Evolutionary conservation across 345 rosid species (phyloP), one percentile per base, ranked within the genome.

Genomic region (Arabidopsis thaliana): DNA sequence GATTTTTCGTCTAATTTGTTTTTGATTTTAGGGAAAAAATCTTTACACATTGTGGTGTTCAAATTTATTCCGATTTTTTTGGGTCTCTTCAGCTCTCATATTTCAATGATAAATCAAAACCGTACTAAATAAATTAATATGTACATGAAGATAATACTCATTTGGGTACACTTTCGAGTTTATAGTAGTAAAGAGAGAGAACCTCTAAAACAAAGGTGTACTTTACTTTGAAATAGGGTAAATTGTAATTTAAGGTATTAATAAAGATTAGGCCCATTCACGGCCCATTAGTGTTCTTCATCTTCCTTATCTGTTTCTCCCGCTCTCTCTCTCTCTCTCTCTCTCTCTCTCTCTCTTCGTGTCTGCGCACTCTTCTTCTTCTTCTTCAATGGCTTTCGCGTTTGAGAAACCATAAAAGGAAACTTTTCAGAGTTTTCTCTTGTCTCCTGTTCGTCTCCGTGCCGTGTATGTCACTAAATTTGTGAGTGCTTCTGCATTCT

Each of bases 221-320:
- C 20, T 16, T 16, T 16, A 16, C 20, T 16, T 16, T 16, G 20
- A 16, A 16, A 16, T 16, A 16, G 20, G 20, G 20, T 16, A 16
- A 28, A 8, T 30, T 14, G 6, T 1, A 20, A 28, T 0, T 62
- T 28, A n/a, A 6, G 7, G 9, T 48, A 46, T 23, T 0, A 57
- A 20, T 42, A 2, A 8, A n/a, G 1, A 4, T 23, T 0, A 73
- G 16, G 66, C 71, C 80, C 71, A 69, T 42, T 52, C 0, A 32
- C 5, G 8, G 53, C 61, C 78, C 61, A 66, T 0, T 46, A 20
- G 10, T 24, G 37, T 53, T 40, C 6, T 14, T 24, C n/a, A 12
- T 44, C 74, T 44, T 41, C 80, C 80, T 70, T 77, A 63, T 77
- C 80, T 64, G 53, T 53, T 52, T 61, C 50, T 46, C 74, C 55